Conservation (phyloP, 2,329 filamentous ascomycete genomes). For the Colletotrichum aenigma region DNA sequence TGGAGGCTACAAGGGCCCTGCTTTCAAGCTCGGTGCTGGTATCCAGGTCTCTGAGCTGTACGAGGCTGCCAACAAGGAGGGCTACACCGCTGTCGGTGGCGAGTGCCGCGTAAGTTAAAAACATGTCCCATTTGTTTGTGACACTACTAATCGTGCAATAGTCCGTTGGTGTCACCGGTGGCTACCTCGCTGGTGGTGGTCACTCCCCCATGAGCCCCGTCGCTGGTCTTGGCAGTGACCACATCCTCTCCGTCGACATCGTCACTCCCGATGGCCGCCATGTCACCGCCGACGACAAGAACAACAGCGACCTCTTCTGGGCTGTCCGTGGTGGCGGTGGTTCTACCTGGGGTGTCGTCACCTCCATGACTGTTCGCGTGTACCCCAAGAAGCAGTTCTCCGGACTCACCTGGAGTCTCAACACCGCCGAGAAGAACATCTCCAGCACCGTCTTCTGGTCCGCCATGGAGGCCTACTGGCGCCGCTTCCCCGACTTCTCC, state of each 20-base stretch:
- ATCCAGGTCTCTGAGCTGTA: slow-evolving; percentile 59
- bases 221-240: slow-evolving; percentile 49
- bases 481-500: slow-evolving; percentile 31
- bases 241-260: slow-evolving; percentile 54
- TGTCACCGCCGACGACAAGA: slow-evolving; percentile 40
- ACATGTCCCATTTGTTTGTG: too few relatives aligned
- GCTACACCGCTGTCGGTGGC: slow-evolving; percentile 56
- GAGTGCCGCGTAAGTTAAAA: slow-evolving; percentile 43
- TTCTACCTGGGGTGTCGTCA: slow-evolving; percentile 48
- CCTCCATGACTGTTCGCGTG: slow-evolving; percentile 38
- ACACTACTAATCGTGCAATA: background rate
- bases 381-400: slow-evolving; percentile 36
- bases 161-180: slow-evolving; percentile 31
- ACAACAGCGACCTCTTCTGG: slow-evolving; percentile 55
- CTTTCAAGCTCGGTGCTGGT: slow-evolving; percentile 60
- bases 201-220: slow-evolving; percentile 51
- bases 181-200: slow-evolving; percentile 44
- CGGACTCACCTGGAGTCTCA: slow-evolving; percentile 33
- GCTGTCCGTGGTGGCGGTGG: slow-evolving; percentile 51
- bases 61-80: slow-evolving; percentile 48
- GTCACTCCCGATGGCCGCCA: slow-evolving; percentile 48
- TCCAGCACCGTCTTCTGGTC: slow-evolving; percentile 34
- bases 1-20: slow-evolving; percentile 43
- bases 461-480: slow-evolving; percentile 34
- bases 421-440: slow-evolving; percentile 28